phyloP scores from a whole-genome alignment of 805 yeast species.

The Kregervanrija fluxuum region DNA sequence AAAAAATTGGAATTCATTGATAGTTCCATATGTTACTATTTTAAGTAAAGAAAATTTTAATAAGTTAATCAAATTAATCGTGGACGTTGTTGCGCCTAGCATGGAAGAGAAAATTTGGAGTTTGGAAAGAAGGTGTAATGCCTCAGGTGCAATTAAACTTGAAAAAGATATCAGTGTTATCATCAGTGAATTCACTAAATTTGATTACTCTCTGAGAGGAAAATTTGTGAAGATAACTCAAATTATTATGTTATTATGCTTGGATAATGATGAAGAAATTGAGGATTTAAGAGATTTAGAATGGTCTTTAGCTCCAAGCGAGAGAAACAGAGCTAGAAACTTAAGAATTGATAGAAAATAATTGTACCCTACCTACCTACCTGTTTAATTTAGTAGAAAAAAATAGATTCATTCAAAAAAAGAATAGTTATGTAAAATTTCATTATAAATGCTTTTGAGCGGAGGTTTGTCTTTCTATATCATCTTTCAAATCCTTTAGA shows the following conservation, averaged over 20 bases:
- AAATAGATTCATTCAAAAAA: too few relatives aligned
- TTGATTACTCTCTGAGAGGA: constrained; percentile 68
- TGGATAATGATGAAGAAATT: constrained; percentile 56
- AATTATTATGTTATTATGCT: constrained; percentile 69
- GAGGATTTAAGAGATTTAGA: constrained; percentile 27
- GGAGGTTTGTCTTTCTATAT: too few relatives aligned
- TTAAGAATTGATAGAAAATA: constrained; percentile 40
- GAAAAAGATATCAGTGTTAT: constrained; percentile 76
- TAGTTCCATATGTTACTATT: constrained; percentile 50
- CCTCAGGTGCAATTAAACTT: constrained; percentile 72
- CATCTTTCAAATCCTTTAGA: too few relatives aligned
- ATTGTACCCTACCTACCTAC: background rate
- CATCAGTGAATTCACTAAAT: constrained; percentile 66
- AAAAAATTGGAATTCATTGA: constrained; percentile 54
- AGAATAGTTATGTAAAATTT: too few relatives aligned
- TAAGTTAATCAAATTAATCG: constrained; percentile 41
- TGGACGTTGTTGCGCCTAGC: constrained; percentile 45
- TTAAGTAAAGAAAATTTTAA: constrained; percentile 37
- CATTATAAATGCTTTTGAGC: too few relatives aligned
- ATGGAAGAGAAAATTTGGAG: constrained; percentile 65
- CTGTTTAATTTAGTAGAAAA: too few relatives aligned
- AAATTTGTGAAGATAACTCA: constrained; percentile 78
- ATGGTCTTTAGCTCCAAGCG: constrained; percentile 78
- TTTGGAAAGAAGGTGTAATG: constrained; percentile 63
- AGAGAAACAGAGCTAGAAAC: constrained; percentile 54